Evolutionary conservation across 2,329 filamentous ascomycete genomes (phyloP).

Genomic region (Diaporthe citriasiana): DNA sequence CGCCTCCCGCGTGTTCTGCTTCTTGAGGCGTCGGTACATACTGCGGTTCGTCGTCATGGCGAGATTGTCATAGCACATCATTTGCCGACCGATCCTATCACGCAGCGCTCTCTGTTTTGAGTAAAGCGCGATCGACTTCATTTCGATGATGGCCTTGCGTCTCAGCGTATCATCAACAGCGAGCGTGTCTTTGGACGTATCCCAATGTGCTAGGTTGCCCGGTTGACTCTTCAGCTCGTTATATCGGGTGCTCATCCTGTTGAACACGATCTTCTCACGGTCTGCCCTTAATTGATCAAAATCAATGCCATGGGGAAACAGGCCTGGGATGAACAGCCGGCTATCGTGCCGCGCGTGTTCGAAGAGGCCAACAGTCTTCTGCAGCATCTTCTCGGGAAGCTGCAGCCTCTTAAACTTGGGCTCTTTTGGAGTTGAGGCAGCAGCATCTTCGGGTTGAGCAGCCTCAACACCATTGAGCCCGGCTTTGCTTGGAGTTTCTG

Average conservation of each 20-base stretch:
- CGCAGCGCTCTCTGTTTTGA: constrained; percentile 89
- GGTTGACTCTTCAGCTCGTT: constrained; percentile 86
- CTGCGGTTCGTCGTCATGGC: constrained; percentile 97
- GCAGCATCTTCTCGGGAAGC: constrained; percentile 72
- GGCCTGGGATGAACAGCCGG: constrained; percentile 84
- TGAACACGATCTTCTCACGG: constrained; percentile 89
- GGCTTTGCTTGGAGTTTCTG: constrained; percentile 54
- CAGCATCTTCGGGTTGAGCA: constrained; percentile 49
- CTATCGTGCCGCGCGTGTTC: constrained; percentile 83
- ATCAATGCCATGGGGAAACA: constrained; percentile 91
- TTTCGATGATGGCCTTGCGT: constrained; percentile 91
- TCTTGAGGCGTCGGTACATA: constrained; percentile 94
- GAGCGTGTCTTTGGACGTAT: constrained; percentile 76
- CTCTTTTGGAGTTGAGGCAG: constrained; percentile 54
- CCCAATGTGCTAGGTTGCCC: constrained; percentile 89
- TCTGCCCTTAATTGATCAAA: constrained; percentile 88
- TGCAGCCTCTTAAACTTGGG: constrained; percentile 80
- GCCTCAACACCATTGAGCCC: constrained; percentile 56
- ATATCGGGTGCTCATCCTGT: constrained; percentile 88
- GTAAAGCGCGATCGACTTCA: constrained; percentile 90
- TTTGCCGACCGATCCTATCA: constrained; percentile 88
- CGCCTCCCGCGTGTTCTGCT: constrained; percentile 94
- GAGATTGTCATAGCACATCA: constrained; percentile 95
- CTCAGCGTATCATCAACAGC: constrained; percentile 87
- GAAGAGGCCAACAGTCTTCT: constrained; percentile 78